Evolutionary conservation across 345 rosid species (phyloP).

Genomic region (Citrus maxima): DNA sequence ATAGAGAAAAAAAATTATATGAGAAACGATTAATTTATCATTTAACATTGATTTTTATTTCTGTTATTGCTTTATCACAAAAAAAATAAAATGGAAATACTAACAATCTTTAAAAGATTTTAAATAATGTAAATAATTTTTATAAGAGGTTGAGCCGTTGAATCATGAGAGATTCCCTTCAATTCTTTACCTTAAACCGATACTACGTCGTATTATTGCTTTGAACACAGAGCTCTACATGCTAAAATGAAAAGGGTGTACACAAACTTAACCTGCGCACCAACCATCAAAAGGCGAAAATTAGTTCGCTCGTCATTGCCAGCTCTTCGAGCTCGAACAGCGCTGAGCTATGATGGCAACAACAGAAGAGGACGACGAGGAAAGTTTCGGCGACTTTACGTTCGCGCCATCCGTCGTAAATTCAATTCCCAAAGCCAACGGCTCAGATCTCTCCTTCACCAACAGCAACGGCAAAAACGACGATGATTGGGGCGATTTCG

Average conservation of each 20-base stretch:
- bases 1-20: too few relatives aligned
- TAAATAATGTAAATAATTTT: too few relatives aligned
- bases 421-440: slow-evolving; percentile 24
- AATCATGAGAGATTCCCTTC: too few relatives aligned
- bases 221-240: rapidly evolving
- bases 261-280: slow-evolving; percentile 27
- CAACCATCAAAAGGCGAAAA: not conserved
- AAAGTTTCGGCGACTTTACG: slow-evolving; percentile 49
- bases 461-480: slow-evolving; percentile 56
- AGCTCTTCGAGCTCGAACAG: not conserved
- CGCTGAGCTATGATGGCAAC: slow-evolving; percentile 33
- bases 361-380: slow-evolving; percentile 41
- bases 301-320: not conserved
- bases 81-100: too few relatives aligned
- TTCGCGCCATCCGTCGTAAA: slow-evolving; percentile 23
- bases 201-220: not conserved
- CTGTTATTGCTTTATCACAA: too few relatives aligned
- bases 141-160: too few relatives aligned
- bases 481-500: slow-evolving; percentile 86
- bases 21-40: too few relatives aligned
- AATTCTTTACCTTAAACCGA: not conserved
- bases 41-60: too few relatives aligned
- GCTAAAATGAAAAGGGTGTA: not conserved
- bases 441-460: slow-evolving; percentile 29
- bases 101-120: too few relatives aligned